Evolutionary conservation across 192 early-diverging fungal genomes (phyloP), one percentile per base, ranked within the genome.

Genomic region (Entomortierella lignicola): DNA sequence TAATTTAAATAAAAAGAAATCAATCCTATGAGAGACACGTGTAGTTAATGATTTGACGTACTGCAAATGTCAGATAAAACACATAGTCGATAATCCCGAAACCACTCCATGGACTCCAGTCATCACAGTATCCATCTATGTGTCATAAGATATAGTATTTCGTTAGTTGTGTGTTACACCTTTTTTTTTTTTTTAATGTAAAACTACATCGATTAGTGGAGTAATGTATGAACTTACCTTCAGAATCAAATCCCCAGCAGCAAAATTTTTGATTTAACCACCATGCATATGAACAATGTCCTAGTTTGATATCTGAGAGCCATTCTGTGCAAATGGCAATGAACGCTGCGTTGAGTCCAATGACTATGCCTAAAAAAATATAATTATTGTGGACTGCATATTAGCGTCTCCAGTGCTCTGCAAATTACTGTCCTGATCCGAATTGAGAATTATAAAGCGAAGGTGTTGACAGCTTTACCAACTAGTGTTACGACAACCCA

Each of bases 201-300:
- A 47, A 2, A 2, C 4, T 20, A 12, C 4, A 37, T 37, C 4
- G 34, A 37, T 37, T 37, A 37, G 4, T 10, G 5, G 34, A 4
- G 10, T 10, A 37, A 37, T 4, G 34, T 37, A 10, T 37, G 34
- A 30, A 48, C 63, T 59, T 71, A 90, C 91, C 88, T 75, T 85
- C 79, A 60, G 85, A 68, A 61, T 89, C 83, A 34, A 91, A 79
- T 42, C 89, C 88, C 93, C 92, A 94, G 80, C 97, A 99, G 82
- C 97, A 99, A 71, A 97, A 96, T 77, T 92, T 93, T 70, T 92
- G 91, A 72, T 94, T 94, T 25, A 98, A 74, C 90, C 96, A 97
- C 95, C 96, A 96, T 0, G 88, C 92, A 25, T 70, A 83, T 27
- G 81, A 80, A 69, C 97, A 97, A 71, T 93, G 92, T 1, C 97